Conservation (phyloP, 2,329 filamentous ascomycete species). For the Penicillium sp. region DNA sequence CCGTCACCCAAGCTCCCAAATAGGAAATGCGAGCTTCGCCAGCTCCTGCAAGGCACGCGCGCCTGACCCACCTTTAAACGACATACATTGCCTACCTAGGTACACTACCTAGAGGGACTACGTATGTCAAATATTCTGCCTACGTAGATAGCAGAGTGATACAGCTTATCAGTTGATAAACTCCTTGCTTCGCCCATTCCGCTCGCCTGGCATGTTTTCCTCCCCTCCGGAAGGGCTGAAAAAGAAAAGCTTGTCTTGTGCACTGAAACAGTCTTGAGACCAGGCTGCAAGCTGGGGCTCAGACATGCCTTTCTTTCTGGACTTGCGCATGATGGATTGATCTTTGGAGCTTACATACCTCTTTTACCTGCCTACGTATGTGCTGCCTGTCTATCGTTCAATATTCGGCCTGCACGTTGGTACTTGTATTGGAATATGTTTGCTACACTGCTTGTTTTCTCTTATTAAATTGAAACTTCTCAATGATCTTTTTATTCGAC, state of each 20-base stretch:
- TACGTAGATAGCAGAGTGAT: neutral
- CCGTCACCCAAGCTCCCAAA: constrained; percentile 1
- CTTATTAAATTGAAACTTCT: neutral
- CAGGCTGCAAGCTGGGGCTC: neutral
- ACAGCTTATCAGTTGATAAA: neutral
- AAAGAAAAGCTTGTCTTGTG: neutral
- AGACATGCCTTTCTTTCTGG: neutral
- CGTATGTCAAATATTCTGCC: neutral
- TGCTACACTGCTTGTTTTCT: neutral
- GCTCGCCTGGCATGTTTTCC: neutral
- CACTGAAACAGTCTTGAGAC: neutral
- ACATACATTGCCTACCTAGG: neutral
- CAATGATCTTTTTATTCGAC: neutral
- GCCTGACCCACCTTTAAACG: neutral
- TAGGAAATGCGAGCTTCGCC: constrained; percentile 7
- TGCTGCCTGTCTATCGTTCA: neutral
- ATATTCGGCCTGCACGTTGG: neutral
- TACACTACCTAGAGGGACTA: too few species aligned
- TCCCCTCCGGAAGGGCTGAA: neutral
- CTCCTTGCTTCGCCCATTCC: constrained; percentile 15
- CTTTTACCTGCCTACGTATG: neutral
- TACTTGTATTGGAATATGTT: neutral
- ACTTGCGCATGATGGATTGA: neutral
- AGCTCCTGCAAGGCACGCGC: constrained; percentile 10
- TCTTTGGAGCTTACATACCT: neutral